Evolutionary conservation across 805 yeast genomes (phyloP).

Genomic region (Lipomyces yamanashiensis): DNA sequence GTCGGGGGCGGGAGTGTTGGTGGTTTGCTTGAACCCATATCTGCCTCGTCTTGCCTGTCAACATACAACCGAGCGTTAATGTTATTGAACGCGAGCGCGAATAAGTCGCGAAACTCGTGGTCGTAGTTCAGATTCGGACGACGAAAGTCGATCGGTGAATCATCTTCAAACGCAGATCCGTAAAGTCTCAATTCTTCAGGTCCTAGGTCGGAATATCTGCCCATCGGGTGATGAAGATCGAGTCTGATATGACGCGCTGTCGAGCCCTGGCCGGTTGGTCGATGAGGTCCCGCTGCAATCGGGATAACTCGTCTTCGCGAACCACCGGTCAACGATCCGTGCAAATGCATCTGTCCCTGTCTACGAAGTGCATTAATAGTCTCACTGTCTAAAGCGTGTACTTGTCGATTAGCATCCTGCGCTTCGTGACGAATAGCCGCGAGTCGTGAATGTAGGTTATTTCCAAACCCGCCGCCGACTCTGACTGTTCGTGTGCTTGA

Average conservation of each 20-base stretch:
- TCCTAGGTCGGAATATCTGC: no score
- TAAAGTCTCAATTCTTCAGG: neutral
- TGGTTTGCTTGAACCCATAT: neutral
- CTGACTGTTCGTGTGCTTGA: conserved; percentile 1
- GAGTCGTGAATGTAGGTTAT: conserved; percentile 6
- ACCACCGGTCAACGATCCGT: neutral
- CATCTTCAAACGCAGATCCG: neutral
- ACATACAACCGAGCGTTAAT: neutral
- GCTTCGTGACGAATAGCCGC: conserved; percentile 10
- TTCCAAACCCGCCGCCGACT: conserved; percentile 28
- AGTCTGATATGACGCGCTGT: no score
- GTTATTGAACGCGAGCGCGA: neutral
- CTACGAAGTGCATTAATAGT: neutral
- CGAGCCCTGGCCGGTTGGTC: neutral
- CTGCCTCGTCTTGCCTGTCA: neutral
- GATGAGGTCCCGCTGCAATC: neutral
- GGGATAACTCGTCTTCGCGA: conserved; percentile 2
- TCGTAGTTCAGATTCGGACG: conserved; percentile 7
- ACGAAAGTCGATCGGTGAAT: neutral
- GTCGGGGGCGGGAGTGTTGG: conserved; percentile 17
- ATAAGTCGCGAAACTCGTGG: neutral
- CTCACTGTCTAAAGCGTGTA: neutral
- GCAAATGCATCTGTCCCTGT: neutral
- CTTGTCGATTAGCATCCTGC: neutral
- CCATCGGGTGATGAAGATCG: no score